Evolutionary conservation across 1,284 basidiomycete genomes (phyloP), one percentile per base, ranked within the genome.

Genomic region (Cryptococcus sp.): DNA sequence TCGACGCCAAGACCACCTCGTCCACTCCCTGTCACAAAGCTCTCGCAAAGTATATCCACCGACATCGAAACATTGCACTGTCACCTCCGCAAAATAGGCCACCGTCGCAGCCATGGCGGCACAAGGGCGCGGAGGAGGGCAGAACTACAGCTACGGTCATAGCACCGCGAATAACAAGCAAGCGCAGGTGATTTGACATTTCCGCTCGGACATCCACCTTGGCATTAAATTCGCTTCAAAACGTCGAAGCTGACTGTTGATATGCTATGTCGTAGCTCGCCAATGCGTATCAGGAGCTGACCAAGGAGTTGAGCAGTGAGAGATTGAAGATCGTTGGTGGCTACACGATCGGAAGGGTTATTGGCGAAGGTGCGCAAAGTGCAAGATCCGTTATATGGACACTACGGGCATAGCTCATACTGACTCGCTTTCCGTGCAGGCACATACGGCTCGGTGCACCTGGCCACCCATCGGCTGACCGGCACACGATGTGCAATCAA

Each of bases 271-370:
- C 16, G 16, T 63, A 93, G 80, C 89, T 99, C 70, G 88, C 89
- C 64, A 89, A 86, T 72, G 96, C 95, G 57, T 99, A 99, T 81
- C 93, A 94, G 79, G 93, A 96, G 80, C 85, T 99, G 10, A 93
- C 93, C 58, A 93, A 89, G 79, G 95, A 98, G 78, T 86, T 99
- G 29, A 87, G 89, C 17, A 92, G 90, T 15, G 85, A 85, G 62
- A 91, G 89, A 79, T 84, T 98, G 63, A 88, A 89, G 68, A 89
- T 95, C 22, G 87, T 98, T 39, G 94, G 95, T 55, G 94, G 94
- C 70, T 98, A 98, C 76, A 97, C 93, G 20, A 83, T 98, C 4
- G 93, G 95, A 48, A 89, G 89, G 75, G 88, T 92, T 68, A 97
- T 99, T 66, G 95, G 95, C 48, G 93, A 98, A 86, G 95, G 95